These are phyloP conservation scores for Fraxinus albicans DNA, from an alignment of 305 asterid species.

Conservation along the genomic window DNA sequence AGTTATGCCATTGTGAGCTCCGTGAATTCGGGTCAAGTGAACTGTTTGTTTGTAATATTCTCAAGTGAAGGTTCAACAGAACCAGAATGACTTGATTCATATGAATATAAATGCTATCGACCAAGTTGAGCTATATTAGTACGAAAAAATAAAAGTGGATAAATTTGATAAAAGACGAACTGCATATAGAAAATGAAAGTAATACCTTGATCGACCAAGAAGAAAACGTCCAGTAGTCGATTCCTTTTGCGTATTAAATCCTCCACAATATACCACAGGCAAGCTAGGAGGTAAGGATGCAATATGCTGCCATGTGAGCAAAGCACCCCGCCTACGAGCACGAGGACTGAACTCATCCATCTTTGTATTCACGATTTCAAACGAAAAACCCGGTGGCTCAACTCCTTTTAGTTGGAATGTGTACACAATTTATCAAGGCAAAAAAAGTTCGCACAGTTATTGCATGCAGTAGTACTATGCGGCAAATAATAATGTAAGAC, in stretches of 20 bases:
- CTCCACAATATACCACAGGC: slow-evolving; percentile 91
- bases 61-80: background rate
- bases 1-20: background rate
- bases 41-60: background rate
- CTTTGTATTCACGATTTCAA: slow-evolving; percentile 89
- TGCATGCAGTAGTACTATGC: background rate
- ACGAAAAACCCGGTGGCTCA: slow-evolving; percentile 94
- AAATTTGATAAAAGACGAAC: background rate
- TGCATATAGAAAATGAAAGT: slow-evolving; percentile 16
- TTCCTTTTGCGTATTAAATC: slow-evolving; percentile 93
- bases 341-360: slow-evolving; percentile 93
- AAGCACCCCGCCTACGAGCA: slow-evolving; percentile 96
- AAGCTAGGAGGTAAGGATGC: slow-evolving; percentile 97
- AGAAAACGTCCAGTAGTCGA: slow-evolving; percentile 96
- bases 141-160: background rate
- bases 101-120: background rate
- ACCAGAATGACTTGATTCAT: background rate
- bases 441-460: slow-evolving; percentile 8
- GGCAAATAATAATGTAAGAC: slow-evolving; percentile 12
- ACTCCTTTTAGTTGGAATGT: slow-evolving; percentile 97
- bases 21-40: background rate
- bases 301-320: slow-evolving; percentile 97
- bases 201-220: slow-evolving; percentile 95
- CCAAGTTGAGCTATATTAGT: background rate
- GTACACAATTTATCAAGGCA: slow-evolving; percentile 76